phyloP scores from a whole-genome alignment of 2,329 filamentous ascomycete genomes.

The Curvularia hawaiiensis region DNA sequence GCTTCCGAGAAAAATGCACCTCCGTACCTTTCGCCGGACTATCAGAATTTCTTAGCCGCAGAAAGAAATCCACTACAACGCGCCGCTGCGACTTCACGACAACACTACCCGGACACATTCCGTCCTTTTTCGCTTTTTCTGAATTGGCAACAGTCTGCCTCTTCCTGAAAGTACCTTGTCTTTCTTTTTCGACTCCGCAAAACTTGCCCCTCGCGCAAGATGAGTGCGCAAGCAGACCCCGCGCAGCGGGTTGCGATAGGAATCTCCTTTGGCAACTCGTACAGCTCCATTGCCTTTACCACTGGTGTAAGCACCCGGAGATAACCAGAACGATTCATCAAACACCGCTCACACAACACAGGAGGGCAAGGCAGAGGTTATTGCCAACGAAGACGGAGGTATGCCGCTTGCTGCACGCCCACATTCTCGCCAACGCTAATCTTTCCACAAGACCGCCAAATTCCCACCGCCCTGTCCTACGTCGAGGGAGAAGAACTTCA shows the following conservation, averaged over 20 bases:
- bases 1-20: slow-evolving; percentile 20
- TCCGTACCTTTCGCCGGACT: slow-evolving; percentile 23
- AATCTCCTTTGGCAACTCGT: slow-evolving; percentile 97
- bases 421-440: slow-evolving; percentile 10
- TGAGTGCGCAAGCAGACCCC: slow-evolving; percentile 58
- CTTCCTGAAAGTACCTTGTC: neutral
- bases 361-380: slow-evolving; percentile 96
- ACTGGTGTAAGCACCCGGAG: slow-evolving; percentile 56
- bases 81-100: slow-evolving; percentile 4
- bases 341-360: slow-evolving; percentile 33
- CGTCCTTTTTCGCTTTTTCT: neutral
- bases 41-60: slow-evolving; percentile 30
- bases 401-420: slow-evolving; percentile 42
- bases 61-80: slow-evolving; percentile 11
- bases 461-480: slow-evolving; percentile 92
- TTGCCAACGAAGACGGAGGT: slow-evolving; percentile 99
- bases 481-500: slow-evolving; percentile 96
- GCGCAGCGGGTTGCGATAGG: slow-evolving; percentile 76
- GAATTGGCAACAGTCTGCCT: neutral
- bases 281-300: slow-evolving; percentile 95
- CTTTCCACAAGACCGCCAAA: slow-evolving; percentile 78
- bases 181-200: slow-evolving; percentile 1
- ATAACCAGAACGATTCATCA: too few species aligned
- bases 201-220: slow-evolving; percentile 32
- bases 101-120: slow-evolving; percentile 3